Percentiles rank a stretch among this genome's conserved stretches.
These are phyloP conservation scores for Zasmidium cellare DNA, from an alignment of 2,329 filamentous ascomycete species.

Conservation along the genomic window DNA sequence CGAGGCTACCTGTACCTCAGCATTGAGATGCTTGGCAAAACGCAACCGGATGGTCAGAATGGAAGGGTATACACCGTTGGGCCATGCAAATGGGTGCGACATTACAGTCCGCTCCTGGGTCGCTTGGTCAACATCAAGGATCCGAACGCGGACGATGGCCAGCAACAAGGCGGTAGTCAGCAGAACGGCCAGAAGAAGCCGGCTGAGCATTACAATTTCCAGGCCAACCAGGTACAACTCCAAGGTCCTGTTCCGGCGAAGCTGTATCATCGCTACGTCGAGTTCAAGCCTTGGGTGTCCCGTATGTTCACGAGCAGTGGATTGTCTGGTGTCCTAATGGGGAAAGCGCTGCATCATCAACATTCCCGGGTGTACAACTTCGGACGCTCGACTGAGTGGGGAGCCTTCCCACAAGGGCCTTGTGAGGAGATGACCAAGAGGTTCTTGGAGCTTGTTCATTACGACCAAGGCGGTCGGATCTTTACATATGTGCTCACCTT, in stretches of 20 bases:
- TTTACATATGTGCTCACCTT: conserved; percentile 92
- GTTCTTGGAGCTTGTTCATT: conserved; percentile 84
- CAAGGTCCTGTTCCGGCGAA: conserved; percentile 75
- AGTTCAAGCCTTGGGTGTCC: conserved; percentile 87
- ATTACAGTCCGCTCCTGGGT: conserved; percentile 87
- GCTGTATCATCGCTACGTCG: conserved; percentile 89
- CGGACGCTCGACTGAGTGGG: conserved; percentile 72
- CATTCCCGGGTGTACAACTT: conserved; percentile 89
- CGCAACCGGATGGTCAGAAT: conserved; percentile 59
- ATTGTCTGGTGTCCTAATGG: conserved; percentile 74
- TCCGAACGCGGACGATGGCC: conserved; percentile 43
- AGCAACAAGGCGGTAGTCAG: conserved; percentile 13
- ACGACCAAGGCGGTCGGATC: conserved; percentile 78
- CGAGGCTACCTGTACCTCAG: conserved; percentile 71
- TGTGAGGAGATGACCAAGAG: conserved; percentile 71
- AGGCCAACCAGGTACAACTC: conserved; percentile 88
- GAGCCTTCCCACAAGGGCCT: conserved; percentile 59
- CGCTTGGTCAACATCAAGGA: conserved; percentile 69
- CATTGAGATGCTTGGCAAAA: conserved; percentile 74
- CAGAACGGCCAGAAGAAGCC: conserved; percentile 43
- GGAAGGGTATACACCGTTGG: conserved; percentile 77
- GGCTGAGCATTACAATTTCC: conserved; percentile 72
- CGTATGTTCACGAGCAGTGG: conserved; percentile 82
- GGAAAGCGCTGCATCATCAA: conserved; percentile 85
- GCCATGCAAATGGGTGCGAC: conserved; percentile 74